A percentile compares a stretch with the other conserved stretches of the same genome.
Evolutionary conservation across 495 filamentous ascomycete genomes (phyloP).

Genomic region (Echria macrotheca): DNA sequence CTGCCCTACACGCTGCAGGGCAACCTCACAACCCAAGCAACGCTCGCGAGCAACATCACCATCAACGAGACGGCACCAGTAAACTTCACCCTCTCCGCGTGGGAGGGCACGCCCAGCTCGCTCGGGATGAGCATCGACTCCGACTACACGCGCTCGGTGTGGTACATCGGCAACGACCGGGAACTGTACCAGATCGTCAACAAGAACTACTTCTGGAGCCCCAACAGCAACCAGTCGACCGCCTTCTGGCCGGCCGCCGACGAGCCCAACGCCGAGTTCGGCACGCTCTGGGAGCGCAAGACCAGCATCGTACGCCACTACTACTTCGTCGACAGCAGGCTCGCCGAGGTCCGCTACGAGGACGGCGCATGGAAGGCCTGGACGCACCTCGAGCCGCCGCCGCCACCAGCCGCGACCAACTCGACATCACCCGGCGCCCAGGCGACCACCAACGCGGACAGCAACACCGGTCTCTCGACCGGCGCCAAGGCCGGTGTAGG

Average conservation of each 20-base stretch:
- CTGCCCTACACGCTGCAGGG: constrained; percentile 24
- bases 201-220: constrained; percentile 23
- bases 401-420: background rate
- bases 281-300: constrained; percentile 19
- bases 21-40: constrained; percentile 16
- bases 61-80: constrained; percentile 21
- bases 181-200: constrained; percentile 24
- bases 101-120: constrained; percentile 20
- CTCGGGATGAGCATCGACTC: constrained; percentile 29
- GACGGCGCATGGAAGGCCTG: constrained; percentile 21
- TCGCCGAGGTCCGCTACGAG: constrained; percentile 29
- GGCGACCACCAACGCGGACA: background rate
- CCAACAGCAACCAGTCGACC: constrained; percentile 16
- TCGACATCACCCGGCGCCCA: background rate
- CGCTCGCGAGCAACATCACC: constrained; percentile 14
- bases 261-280: constrained; percentile 26
- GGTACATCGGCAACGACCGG: constrained; percentile 34
- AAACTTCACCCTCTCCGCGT: constrained; percentile 30
- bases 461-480: constrained; percentile 21
- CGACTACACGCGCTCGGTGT: constrained; percentile 23
- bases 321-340: constrained; percentile 27
- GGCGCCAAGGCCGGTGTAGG: constrained; percentile 36
- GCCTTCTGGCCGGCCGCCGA: constrained; percentile 32
- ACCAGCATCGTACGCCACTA: constrained; percentile 26
- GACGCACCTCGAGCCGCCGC: constrained; percentile 7